Evolutionary conservation across 2,329 filamentous ascomycete species (phyloP).

Genomic region (Botryotinia calthae): DNA sequence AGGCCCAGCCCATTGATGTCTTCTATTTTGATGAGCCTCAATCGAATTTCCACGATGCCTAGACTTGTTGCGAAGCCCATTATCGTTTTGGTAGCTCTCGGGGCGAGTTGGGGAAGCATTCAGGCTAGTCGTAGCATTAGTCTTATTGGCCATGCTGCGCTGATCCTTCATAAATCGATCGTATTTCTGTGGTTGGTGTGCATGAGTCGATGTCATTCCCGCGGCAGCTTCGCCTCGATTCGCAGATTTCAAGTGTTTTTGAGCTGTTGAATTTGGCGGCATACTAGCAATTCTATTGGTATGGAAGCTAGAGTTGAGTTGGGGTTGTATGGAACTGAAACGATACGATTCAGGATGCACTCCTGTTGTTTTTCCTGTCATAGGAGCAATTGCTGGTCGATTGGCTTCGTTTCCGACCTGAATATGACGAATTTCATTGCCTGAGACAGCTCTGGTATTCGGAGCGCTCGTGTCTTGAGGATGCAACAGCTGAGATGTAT

Average conservation of each 20-base stretch:
- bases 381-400: background rate
- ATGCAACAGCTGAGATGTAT: background rate
- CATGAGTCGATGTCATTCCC: background rate
- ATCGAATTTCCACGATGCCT: background rate
- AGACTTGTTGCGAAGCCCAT: background rate
- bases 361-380: background rate
- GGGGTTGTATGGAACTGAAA: background rate
- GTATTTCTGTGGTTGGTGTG: background rate
- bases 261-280: background rate
- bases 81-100: background rate
- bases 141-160: background rate
- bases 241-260: background rate
- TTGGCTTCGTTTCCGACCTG: background rate
- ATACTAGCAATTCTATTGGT: background rate
- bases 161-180: slow-evolving; percentile 10
- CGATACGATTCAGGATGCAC: background rate
- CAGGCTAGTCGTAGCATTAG: background rate
- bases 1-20: background rate
- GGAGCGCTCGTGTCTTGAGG: background rate
- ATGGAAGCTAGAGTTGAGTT: background rate
- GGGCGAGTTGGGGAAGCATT: background rate
- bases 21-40: background rate
- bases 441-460: background rate
- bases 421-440: background rate
- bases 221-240: background rate